Percentiles rank a stretch among this genome's conserved stretches.
Conservation (phyloP, 345 rosid species). For the Arabidopsis thaliana region DNA sequence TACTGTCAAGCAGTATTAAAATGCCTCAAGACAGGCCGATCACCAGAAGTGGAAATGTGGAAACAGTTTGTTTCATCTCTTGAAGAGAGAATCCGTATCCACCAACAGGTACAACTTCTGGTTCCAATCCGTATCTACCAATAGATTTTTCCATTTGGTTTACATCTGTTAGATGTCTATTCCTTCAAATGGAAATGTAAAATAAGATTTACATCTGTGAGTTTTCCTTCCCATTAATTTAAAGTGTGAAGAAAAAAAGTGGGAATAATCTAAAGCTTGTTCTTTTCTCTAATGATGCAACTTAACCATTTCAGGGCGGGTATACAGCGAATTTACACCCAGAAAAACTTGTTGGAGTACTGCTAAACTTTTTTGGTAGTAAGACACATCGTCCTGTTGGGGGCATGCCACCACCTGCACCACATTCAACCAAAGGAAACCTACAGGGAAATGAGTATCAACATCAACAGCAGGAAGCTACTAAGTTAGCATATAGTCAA, state of each 20-base stretch:
- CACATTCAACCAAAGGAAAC: conserved; percentile 50
- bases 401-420: conserved; percentile 64
- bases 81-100: conserved; percentile 72
- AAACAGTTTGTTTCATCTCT: conserved; percentile 57
- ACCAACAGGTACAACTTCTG: conserved; percentile 63
- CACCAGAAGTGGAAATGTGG: conserved; percentile 68
- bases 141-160: background rate
- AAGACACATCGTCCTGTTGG: conserved; percentile 82
- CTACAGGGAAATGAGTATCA: conserved; percentile 49
- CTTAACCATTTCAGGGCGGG: conserved; percentile 59
- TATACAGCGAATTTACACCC: conserved; percentile 62
- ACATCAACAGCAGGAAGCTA: conserved; percentile 47
- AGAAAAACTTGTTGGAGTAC: conserved; percentile 65
- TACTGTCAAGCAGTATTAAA: conserved; percentile 76
- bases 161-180: conserved; percentile 18
- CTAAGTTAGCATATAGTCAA: conserved; percentile 55
- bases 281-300: conserved; percentile 24
- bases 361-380: conserved; percentile 66
- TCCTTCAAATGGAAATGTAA: background rate
- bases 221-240: conserved; percentile 11
- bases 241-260: background rate
- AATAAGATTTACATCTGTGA: background rate
- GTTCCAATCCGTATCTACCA: background rate
- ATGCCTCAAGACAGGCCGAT: conserved; percentile 66
- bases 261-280: background rate